phyloP scores from a whole-genome alignment of 371 early-diverging fungal genomes.

The Mucor racemosus region DNA sequence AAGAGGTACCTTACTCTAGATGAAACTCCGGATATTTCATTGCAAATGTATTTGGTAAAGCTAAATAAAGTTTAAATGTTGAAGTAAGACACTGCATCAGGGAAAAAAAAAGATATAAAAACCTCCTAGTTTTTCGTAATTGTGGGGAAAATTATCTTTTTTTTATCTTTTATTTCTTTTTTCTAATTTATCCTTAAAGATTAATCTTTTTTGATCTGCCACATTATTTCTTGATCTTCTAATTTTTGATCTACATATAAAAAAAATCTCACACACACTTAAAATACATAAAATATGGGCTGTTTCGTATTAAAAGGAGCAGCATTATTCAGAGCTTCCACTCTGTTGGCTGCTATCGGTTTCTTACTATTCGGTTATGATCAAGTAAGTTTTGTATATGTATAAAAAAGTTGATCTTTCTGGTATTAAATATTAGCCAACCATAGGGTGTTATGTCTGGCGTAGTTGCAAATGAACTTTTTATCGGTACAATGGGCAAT shows the following conservation, averaged over 20 bases:
- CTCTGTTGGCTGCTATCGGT: slow-evolving; percentile 51
- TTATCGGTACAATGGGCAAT: slow-evolving; percentile 30
- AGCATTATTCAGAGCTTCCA: slow-evolving; percentile 43
- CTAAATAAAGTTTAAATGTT: not conserved
- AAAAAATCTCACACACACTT: not conserved
- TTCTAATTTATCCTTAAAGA: not conserved
- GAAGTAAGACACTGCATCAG: not conserved
- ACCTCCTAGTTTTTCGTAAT: slow-evolving; percentile 4
- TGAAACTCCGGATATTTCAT: not conserved
- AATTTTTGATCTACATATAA: not conserved
- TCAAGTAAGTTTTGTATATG: slow-evolving; percentile 35
- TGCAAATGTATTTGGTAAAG: not conserved
- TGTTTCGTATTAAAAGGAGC: slow-evolving; percentile 42
- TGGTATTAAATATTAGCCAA: not conserved
- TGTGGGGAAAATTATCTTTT: slow-evolving; percentile 10
- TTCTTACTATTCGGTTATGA: slow-evolving; percentile 59
- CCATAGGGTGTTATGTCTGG: slow-evolving; percentile 45
- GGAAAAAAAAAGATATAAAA: slow-evolving; percentile 25
- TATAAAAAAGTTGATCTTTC: not conserved
- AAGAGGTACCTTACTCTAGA: slow-evolving; percentile 8
- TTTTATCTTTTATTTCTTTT: slow-evolving; percentile 2
- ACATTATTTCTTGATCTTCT: slow-evolving; percentile 1
- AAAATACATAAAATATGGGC: slow-evolving; percentile 23
- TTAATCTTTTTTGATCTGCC: not conserved
- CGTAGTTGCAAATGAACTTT: slow-evolving; percentile 33